Base-by-base conservation (phyloP, 352 stramenopile genomes). In the Globisporangium spiculum region DNA sequence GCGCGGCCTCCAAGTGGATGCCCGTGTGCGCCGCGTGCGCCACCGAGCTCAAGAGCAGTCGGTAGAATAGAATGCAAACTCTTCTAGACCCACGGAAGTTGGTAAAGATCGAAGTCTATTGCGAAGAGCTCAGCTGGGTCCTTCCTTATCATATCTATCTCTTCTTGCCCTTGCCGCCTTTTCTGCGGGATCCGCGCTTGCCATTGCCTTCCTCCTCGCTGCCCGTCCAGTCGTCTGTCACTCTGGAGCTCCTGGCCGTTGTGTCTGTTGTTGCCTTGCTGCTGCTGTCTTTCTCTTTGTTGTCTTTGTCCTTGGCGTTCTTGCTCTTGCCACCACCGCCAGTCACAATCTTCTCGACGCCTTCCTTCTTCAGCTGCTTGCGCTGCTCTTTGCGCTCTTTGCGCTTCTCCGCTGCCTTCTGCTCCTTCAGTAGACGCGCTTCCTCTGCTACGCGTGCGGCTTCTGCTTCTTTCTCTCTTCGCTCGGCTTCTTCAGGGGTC, bases 1-100 rank as follows among this genome's bases (percentile, higher is more conserved):
- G 87, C 65, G 68, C 85, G 27, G 87, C 87, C 5, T 93, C 87
- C 26, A 95, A 95, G 68, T 93, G 85, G 87, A 93, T 95, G 87
- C 87, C 85, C 22, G 85, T 95, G 32, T 95, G 87, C 70, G 65
- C 67, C 5, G 73, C 74, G 6, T 95, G 87, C 46, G 85, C 80
- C 22, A 69, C 63, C 27, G 54, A 66, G 8, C 68, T 94, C 24
- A 91, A 88, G 65, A 56, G 61, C 65, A 81, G 69, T 62, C 72
- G 76, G 46, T 70, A 63, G 60, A 57, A 66, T 38, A 27, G 27
- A 30, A 26, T 30, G 2, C 48, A 55, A 30, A 27, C n/a, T 52
- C 44, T 52, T 52, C 44, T 22, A 52, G n/a, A 50, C 44, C 6
- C 44, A 52, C 41, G 8, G 18, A 22, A 22, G 16, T 22, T 50